Percentiles rank a stretch among this genome's conserved stretches.
These are phyloP conservation scores for Salvia rosmarinus DNA, from an alignment of 257 asterid genomes.

Conservation along the genomic window DNA sequence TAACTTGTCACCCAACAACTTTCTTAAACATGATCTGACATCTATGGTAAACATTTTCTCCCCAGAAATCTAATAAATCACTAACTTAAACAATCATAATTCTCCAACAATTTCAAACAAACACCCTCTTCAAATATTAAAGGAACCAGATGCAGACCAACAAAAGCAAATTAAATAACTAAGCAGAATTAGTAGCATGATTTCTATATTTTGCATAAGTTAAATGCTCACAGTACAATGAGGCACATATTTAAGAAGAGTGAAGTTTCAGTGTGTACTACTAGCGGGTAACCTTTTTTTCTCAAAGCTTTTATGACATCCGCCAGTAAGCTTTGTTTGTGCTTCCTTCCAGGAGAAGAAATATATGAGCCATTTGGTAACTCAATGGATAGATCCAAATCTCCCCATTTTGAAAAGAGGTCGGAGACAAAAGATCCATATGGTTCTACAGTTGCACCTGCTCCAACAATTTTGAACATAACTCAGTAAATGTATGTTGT, in stretches of 20 bases:
- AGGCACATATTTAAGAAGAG: background rate
- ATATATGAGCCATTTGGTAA: conserved; percentile 67
- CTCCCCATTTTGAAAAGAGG: conserved; percentile 97
- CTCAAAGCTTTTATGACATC: conserved; percentile 66
- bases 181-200: conserved; percentile 2
- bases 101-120: background rate
- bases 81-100: background rate
- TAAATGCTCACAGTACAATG: background rate
- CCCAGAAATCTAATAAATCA: background rate
- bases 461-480: conserved; percentile 41
- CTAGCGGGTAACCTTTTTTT: conserved; percentile 60
- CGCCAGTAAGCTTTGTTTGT: conserved; percentile 62
- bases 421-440: conserved; percentile 94
- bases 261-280: conserved; percentile 10
- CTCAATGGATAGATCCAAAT: conserved; percentile 88
- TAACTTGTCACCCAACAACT: background rate
- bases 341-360: conserved; percentile 70
- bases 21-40: background rate
- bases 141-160: conserved; percentile 7
- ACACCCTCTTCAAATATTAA: background rate
- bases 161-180: conserved; percentile 21
- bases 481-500: conserved; percentile 24
- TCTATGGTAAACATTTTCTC: background rate
- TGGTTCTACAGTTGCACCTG: conserved; percentile 98
- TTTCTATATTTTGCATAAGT: conserved; percentile 4